These are phyloP conservation scores for Periconia sp. DNA, from an alignment of 2,329 filamentous ascomycete species.

Conservation along the genomic window DNA sequence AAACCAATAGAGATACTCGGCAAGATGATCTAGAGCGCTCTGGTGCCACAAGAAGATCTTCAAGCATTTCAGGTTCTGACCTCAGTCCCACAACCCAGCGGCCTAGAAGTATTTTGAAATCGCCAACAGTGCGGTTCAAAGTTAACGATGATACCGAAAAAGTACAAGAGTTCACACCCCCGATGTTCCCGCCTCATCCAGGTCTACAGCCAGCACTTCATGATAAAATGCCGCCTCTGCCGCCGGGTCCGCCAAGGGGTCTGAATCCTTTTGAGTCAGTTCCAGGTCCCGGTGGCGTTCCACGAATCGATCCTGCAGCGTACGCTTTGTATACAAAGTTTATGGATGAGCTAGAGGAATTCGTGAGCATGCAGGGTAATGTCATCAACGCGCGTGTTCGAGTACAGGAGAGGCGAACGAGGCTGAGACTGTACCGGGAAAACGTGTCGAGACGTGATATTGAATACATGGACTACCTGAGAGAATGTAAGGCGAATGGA, in stretches of 20 bases:
- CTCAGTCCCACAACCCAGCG: background rate
- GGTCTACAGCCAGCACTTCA: background rate
- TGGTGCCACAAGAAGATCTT: background rate
- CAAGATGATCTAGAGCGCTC: background rate
- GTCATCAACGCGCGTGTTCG: slow-evolving; percentile 14
- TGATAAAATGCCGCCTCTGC: background rate
- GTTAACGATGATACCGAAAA: background rate
- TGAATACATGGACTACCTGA: slow-evolving; percentile 15
- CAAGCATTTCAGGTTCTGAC: background rate
- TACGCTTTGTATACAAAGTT: slow-evolving; percentile 19
- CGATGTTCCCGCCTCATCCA: background rate
- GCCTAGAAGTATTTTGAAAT: background rate
- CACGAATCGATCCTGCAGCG: slow-evolving; percentile 4
- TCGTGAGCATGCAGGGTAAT: slow-evolving; percentile 16
- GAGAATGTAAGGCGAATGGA: slow-evolving; percentile 3
- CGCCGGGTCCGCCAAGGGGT: slow-evolving; percentile 8
- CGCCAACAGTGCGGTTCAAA: background rate
- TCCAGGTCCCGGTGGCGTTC: background rate
- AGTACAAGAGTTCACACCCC: background rate
- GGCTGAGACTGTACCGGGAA: slow-evolving; percentile 12
- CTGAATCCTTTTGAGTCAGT: slow-evolving; percentile 5
- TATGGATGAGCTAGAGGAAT: slow-evolving; percentile 20
- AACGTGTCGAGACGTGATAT: slow-evolving; percentile 16
- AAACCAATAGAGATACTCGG: background rate
- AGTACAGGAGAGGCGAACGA: slow-evolving; percentile 18